Percentiles rank a stretch among this genome's conserved stretches.
phyloP scores from a whole-genome alignment of 1,139 yeast genomes.

The Hemisphaericaspora xylofermentans region DNA sequence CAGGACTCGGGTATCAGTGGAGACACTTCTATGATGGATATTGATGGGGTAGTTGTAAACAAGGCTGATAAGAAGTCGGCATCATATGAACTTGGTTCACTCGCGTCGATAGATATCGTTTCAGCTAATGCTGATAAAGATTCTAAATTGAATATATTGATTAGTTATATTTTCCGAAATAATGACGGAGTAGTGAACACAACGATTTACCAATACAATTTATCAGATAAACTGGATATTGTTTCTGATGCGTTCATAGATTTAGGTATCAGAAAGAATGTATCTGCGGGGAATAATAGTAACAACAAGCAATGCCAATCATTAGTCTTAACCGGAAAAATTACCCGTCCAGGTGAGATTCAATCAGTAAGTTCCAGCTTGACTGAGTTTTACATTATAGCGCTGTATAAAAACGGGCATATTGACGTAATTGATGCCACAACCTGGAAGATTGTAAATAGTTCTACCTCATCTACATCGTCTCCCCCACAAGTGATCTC shows the following conservation, averaged over 20 bases:
- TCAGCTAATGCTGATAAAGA: constrained; percentile 42
- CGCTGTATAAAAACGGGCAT: constrained; percentile 40
- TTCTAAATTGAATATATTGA: constrained; percentile 36
- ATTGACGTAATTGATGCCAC: constrained; percentile 43
- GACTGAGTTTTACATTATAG: constrained; percentile 25
- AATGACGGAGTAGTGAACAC: constrained; percentile 20
- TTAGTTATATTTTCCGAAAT: constrained; percentile 31
- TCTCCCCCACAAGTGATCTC: constrained; percentile 34
- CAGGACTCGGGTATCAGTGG: constrained; percentile 16
- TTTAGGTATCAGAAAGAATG: constrained; percentile 30
- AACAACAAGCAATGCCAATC: constrained; percentile 11
- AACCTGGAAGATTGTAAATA: constrained; percentile 25
- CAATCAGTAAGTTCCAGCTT: constrained; percentile 22
- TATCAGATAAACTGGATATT: constrained; percentile 26
- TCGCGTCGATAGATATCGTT: constrained; percentile 37
- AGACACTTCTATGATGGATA: constrained; percentile 3
- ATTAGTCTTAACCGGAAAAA: constrained; percentile 25
- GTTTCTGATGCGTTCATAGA: constrained; percentile 34
- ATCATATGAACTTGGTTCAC: constrained; percentile 17
- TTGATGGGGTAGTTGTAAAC: constrained; percentile 8
- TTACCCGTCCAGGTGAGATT: constrained; percentile 22
- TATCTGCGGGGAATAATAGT: constrained; percentile 6
- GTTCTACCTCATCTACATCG: not conserved
- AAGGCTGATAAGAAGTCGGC: not conserved
- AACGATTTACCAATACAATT: constrained; percentile 37